Evolutionary conservation across 805 yeast species (phyloP), one percentile per base, ranked within the genome.

Genomic region (Yarrowia phangngaensis): DNA sequence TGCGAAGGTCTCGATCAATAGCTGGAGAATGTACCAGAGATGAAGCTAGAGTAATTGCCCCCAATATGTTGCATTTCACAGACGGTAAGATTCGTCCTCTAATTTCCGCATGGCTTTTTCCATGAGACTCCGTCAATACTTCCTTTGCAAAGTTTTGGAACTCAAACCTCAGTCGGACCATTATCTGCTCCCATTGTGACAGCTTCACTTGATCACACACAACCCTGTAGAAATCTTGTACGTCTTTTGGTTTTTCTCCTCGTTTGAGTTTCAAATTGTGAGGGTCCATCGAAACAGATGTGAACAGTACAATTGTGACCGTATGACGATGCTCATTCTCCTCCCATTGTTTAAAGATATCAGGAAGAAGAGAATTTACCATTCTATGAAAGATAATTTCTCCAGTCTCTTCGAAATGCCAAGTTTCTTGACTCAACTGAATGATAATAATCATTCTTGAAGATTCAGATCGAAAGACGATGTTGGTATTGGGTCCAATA

Each of bases 351-450:
- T 80, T 80, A 63, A 92, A 87, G 27, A 90, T 81, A 52, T 81
- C 82, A 0, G 99, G 99, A 49, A 92, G 80, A 43, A 90, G 70
- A n/a, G 94, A 84, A 62, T 90, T 89, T 35, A 92, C 87, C 57
- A 92, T 77, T 64, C 88, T 86, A 63, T 89, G 90, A 63, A 90
- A 90, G 76, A 87, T 77, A 48, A 89, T 84, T 60, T 90, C 97
- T 2, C 98, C 98, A 55, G 84, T 84, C 60, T 89, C 96, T 64
- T 92, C 97, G 64, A 92, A 92, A 63, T 88, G 87, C 94, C 97
- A 92, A 97, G 92, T 92, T 60, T 92, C 99, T 29, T 83, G 75
- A 1, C 97, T 84, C 53, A 89, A 78, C 61, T 92, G 98, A 43
- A 92, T 79, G 54, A 92, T 70, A 41, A 89, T 84, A 12, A 86